phyloP scores from a whole-genome alignment of 805 yeast species.

The Saccharomycopsis synnaedendra region DNA sequence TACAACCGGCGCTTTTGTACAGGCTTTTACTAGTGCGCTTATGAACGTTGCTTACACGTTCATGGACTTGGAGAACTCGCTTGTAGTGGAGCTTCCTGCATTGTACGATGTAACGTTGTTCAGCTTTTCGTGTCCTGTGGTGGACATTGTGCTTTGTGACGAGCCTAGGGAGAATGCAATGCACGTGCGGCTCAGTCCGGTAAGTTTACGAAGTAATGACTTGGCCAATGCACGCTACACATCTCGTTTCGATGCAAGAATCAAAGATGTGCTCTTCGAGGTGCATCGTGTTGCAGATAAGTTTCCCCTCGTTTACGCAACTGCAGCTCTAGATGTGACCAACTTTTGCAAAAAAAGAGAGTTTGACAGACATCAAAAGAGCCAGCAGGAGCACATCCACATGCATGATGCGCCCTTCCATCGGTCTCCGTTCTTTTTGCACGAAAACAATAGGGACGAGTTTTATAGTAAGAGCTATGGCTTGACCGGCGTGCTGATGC shows the following conservation, averaged over 20 bases:
- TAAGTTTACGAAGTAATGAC: conserved; percentile 46
- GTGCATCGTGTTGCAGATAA: conserved; percentile 19
- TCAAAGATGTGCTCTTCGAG: conserved; percentile 35
- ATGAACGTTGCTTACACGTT: conserved; percentile 50
- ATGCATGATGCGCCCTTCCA: conserved; percentile 77
- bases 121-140: conserved; percentile 38
- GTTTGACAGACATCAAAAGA: conserved; percentile 31
- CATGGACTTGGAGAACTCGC: conserved; percentile 64
- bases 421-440: conserved; percentile 61
- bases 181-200: conserved; percentile 18
- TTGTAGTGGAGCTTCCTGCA: conserved; percentile 42
- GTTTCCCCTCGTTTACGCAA: conserved; percentile 28
- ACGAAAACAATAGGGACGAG: conserved; percentile 34
- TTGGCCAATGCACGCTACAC: conserved; percentile 59
- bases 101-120: conserved; percentile 63
- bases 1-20: conserved; percentile 35
- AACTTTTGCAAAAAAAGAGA: conserved; percentile 45
- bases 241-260: conserved; percentile 34
- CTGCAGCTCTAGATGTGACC: conserved; percentile 50
- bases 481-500: conserved; percentile 44
- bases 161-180: conserved; percentile 21
- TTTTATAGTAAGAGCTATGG: conserved; percentile 39
- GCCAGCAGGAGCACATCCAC: conserved; percentile 57
- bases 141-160: conserved; percentile 32
- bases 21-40: conserved; percentile 31